These are phyloP conservation scores for Hortiboletus campestris DNA, from an alignment of 768 basidiomycete species.

Conservation along the genomic window DNA sequence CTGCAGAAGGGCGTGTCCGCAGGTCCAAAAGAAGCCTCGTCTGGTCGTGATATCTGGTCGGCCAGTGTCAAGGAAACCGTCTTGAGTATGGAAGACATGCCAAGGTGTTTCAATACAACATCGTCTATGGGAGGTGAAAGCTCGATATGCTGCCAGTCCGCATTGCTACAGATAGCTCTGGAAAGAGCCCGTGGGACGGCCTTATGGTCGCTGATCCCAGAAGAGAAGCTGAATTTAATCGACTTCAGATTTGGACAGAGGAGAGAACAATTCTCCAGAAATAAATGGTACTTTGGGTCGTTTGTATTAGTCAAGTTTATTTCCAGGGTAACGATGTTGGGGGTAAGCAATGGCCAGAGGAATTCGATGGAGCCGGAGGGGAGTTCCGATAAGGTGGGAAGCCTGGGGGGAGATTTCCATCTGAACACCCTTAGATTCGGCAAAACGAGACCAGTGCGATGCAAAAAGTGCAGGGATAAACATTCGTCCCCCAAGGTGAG, in stretches of 20 bases:
- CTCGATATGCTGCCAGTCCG: no score
- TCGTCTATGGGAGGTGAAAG: no score
- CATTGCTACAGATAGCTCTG: background rate
- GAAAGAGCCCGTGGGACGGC: background rate
- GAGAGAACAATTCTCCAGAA: background rate
- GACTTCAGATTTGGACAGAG: slow-evolving; percentile 1
- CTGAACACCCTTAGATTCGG: background rate
- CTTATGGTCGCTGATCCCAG: no score
- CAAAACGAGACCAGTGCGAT: background rate
- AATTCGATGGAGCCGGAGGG: background rate
- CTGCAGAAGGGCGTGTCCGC: no score
- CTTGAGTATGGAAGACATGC: no score
- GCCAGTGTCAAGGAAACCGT: no score
- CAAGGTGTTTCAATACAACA: no score
- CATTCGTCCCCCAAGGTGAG: background rate
- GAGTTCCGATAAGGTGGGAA: no score
- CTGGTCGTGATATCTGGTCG: no score
- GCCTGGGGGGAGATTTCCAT: background rate
- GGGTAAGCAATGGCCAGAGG: background rate
- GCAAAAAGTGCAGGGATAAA: background rate
- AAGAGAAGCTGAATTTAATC: background rate
- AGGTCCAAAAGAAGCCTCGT: no score
- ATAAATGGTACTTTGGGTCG: background rate
- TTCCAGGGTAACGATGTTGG: background rate
- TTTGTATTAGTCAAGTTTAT: background rate